Evolutionary conservation across 2,329 filamentous ascomycete genomes (phyloP), one percentile per base, ranked within the genome.

Genomic region (Phialophora expanda): DNA sequence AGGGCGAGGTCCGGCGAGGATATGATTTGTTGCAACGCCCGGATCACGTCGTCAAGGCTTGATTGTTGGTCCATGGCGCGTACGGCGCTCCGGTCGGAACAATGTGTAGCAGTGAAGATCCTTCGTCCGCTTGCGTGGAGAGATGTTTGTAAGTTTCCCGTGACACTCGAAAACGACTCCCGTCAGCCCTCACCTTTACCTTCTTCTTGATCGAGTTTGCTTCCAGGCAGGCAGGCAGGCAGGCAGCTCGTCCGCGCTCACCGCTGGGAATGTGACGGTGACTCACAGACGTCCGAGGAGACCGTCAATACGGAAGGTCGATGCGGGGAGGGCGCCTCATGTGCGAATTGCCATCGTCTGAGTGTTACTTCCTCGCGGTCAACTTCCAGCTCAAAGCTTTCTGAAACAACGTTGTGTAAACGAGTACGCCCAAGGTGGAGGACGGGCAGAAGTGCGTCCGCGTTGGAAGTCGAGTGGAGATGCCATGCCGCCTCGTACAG

Each of bases 1-100:
- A 61, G 26, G n/a, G 58, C 48, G 14, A 61, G 58, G 58, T 54
- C 30, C 2, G 46, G 46, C 2, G 58, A 55, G 34, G 59, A 62
- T 24, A 56, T 11, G 22, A 62, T 55, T 5, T 17, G 24, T 17
- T 62, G 50, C 24, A 64, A 30, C 7, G 32, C 20, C 11, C 20
- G 26, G 12, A 64, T 20, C 32, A 58, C 53, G 3, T 64, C 54
- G 7, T 34, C 61, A 17, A 64, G 54, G 44, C 61, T 50, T 20
- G 28, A 44, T 22, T 24, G 28, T 20, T 32, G 53, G 12, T 62
- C 61, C 61, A 62, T 62, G 3, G 38, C 38, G 38, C 8, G 4
- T 8, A n/a, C 17, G 17, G 38, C 8, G 8, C 2, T 44, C 14
- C 12, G 17, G 17, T 8, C 17, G 38, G 2, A 44, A 44, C 14